phyloP scores from a whole-genome alignment of 805 yeast species.

The Ogataea henricii region DNA sequence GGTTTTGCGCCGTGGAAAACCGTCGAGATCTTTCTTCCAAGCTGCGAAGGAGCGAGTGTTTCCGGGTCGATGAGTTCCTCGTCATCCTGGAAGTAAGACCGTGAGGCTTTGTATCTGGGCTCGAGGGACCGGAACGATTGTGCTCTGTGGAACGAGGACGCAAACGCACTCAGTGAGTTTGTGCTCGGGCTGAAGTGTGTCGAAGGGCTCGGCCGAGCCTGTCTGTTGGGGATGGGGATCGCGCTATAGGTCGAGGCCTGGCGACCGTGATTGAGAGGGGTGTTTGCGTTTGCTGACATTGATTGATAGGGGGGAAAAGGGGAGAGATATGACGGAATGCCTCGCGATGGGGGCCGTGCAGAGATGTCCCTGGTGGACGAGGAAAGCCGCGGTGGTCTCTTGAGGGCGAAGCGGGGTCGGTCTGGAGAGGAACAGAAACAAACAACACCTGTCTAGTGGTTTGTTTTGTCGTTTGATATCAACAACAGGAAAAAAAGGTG shows the following conservation, averaged over 20 bases:
- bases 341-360: too few species aligned
- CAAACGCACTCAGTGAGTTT: slow-evolving; percentile 75
- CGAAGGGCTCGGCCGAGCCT: slow-evolving; percentile 20
- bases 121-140: slow-evolving; percentile 64
- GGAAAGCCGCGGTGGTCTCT: too few species aligned
- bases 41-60: slow-evolving; percentile 62
- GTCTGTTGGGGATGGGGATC: slow-evolving; percentile 30
- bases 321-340: neutral
- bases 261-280: slow-evolving; percentile 10
- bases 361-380: neutral
- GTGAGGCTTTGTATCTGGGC: slow-evolving; percentile 54
- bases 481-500: slow-evolving; percentile 2
- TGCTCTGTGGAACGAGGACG: slow-evolving; percentile 77
- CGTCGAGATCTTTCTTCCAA: slow-evolving; percentile 66
- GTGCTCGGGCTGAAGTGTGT: slow-evolving; percentile 47
- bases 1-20: slow-evolving; percentile 37
- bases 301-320: neutral
- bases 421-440: too few species aligned
- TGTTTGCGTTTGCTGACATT: slow-evolving; percentile 5
- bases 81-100: slow-evolving; percentile 64
- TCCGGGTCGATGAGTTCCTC: slow-evolving; percentile 72
- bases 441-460: too few species aligned
- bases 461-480: too few species aligned
- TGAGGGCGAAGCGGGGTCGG: too few species aligned
- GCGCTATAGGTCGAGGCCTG: slow-evolving; percentile 16